These are phyloP conservation scores for Didymella exigua DNA, from an alignment of 2,329 filamentous ascomycete species.

Conservation along the genomic window DNA sequence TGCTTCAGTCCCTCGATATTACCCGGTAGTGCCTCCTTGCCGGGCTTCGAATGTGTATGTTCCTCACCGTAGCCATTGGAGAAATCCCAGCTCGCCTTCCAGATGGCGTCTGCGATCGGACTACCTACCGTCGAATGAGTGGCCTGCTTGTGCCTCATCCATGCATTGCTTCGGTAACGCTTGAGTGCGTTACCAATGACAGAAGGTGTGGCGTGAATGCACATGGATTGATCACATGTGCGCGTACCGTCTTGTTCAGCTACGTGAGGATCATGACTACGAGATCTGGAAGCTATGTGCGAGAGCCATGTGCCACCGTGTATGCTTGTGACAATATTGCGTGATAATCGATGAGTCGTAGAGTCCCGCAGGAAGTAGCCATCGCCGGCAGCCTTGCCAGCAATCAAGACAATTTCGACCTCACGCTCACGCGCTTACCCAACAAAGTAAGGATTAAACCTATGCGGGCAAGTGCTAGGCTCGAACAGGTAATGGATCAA, in stretches of 20 bases:
- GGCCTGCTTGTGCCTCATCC: not conserved
- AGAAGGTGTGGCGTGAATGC: not conserved
- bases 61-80: not conserved
- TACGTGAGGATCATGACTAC: not conserved
- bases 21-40: not conserved
- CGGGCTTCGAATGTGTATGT: not conserved
- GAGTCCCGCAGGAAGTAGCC: too few species aligned
- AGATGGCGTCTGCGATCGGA: not conserved
- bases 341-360: too few species aligned
- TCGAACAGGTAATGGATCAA: too few species aligned
- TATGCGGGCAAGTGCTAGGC: too few species aligned
- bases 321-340: not conserved
- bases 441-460: too few species aligned
- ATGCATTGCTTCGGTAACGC: constrained; percentile 1
- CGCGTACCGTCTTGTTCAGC: not conserved
- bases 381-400: too few species aligned
- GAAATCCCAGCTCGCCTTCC: not conserved
- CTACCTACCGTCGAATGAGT: not conserved
- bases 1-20: constrained; percentile 1
- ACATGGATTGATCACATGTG: not conserved
- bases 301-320: not conserved
- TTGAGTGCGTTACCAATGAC: not conserved
- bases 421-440: too few species aligned
- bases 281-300: not conserved
- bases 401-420: too few species aligned